Conservation (phyloP, 768 basidiomycete species). For the Hemileccinum impolitum region DNA sequence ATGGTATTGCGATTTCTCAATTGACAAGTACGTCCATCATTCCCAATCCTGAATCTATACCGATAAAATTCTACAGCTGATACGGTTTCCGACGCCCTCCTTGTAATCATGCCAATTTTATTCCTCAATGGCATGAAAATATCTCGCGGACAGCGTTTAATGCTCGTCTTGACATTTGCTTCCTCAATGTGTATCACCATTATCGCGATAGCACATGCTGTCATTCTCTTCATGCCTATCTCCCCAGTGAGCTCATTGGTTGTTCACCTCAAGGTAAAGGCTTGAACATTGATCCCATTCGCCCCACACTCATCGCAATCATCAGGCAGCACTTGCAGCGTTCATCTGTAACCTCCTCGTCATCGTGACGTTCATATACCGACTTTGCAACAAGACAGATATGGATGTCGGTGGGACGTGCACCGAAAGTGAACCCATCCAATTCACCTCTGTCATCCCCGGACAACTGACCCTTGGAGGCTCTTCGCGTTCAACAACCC, state of each 20-base stretch:
- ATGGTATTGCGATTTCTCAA: slow-evolving; percentile 9
- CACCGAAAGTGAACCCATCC: not conserved
- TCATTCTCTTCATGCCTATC: slow-evolving; percentile 8
- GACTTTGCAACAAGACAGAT: slow-evolving; percentile 7
- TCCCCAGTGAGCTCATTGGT: slow-evolving; percentile 5
- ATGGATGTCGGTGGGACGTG: not conserved
- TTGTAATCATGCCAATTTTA: slow-evolving; percentile 14
- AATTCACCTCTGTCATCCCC: slow-evolving; percentile 16
- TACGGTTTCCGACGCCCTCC: slow-evolving; percentile 12
- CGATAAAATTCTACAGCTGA: slow-evolving; percentile 14
- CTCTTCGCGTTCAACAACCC: not conserved
- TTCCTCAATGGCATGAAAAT: slow-evolving; percentile 15
- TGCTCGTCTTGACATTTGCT: slow-evolving; percentile 20
- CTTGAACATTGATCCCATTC: not conserved
- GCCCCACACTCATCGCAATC: not conserved
- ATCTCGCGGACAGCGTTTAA: slow-evolving; percentile 7
- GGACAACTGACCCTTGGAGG: not conserved
- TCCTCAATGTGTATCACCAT: slow-evolving; percentile 21
- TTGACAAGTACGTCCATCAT: slow-evolving; percentile 10
- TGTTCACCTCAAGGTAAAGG: slow-evolving; percentile 19
- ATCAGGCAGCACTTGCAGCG: slow-evolving; percentile 19
- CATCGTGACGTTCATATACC: slow-evolving; percentile 14
- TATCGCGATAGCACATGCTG: slow-evolving; percentile 10
- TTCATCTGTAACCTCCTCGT: slow-evolving; percentile 23
- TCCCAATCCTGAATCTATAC: not conserved